These are phyloP conservation scores for Paulownia fortunei DNA, from an alignment of 257 asterid species.

Conservation along the genomic window DNA sequence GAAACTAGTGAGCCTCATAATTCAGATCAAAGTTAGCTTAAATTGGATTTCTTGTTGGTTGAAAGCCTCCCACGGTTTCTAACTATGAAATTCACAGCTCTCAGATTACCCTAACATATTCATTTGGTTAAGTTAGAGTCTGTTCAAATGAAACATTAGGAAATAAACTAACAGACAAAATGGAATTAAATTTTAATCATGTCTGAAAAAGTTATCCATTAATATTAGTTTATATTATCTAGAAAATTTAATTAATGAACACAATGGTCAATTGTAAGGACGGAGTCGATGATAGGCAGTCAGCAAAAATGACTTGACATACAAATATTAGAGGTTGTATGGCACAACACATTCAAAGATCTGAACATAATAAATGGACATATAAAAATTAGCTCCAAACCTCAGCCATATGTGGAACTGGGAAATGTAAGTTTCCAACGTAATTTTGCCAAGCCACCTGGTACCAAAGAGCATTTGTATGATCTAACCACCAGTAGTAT, in stretches of 20 bases:
- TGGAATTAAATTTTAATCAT: neutral
- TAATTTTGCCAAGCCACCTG: slow-evolving; percentile 95
- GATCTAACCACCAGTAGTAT: slow-evolving; percentile 34
- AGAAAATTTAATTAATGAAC: neutral
- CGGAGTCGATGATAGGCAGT: neutral
- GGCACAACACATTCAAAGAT: slow-evolving; percentile 1
- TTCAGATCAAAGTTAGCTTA: neutral
- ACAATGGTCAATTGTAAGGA: neutral
- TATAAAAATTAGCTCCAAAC: slow-evolving; percentile 37
- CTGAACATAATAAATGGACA: neutral
- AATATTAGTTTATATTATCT: neutral
- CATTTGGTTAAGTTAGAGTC: neutral
- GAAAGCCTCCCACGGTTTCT: neutral
- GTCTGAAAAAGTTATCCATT: neutral
- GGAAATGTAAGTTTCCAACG: slow-evolving; percentile 86
- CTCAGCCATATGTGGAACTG: slow-evolving; percentile 98
- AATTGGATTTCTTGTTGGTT: neutral
- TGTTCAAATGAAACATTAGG: neutral
- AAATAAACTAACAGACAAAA: neutral
- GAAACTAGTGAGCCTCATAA: slow-evolving; percentile 18
- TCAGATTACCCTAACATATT: neutral
- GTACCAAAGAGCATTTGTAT: slow-evolving; percentile 38
- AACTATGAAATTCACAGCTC: neutral
- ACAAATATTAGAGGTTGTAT: neutral
- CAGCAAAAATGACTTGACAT: neutral